phyloP scores from a whole-genome alignment of 306 rosid species.

The Trichosanthes cucumerina region DNA sequence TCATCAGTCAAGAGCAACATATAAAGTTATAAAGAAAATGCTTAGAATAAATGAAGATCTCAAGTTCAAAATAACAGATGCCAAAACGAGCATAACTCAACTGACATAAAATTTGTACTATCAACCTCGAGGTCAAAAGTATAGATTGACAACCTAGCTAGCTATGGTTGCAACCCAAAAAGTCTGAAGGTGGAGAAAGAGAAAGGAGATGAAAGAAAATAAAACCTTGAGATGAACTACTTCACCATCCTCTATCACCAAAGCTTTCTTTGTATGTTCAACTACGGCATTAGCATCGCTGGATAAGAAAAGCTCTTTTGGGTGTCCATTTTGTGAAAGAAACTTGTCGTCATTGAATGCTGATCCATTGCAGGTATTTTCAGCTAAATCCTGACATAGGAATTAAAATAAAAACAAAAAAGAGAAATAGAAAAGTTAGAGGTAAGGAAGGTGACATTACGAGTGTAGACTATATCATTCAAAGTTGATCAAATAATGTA shows the following conservation, averaged over 20 bases:
- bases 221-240: constrained; percentile 91
- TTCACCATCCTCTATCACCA: constrained; percentile 95
- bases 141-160: background rate
- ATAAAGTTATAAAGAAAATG: background rate
- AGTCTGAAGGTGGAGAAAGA: background rate
- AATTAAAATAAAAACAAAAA: constrained; percentile 9
- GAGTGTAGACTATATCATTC: background rate
- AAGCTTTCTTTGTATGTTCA: constrained; percentile 87
- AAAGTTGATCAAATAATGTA: background rate
- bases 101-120: too few relatives aligned
- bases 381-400: constrained; percentile 53
- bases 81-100: too few relatives aligned
- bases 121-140: background rate
- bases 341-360: constrained; percentile 72
- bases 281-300: constrained; percentile 94
- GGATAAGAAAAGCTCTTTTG: constrained; percentile 87
- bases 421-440: background rate
- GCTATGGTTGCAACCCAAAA: background rate
- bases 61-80: background rate
- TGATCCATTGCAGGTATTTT: constrained; percentile 50
- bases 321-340: constrained; percentile 60
- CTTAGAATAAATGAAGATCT: background rate
- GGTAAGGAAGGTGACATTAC: background rate
- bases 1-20: background rate
- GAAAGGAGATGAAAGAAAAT: background rate